Conservation (phyloP, 2,329 filamentous ascomycete species). For the Lachnellula subtilissima region DNA sequence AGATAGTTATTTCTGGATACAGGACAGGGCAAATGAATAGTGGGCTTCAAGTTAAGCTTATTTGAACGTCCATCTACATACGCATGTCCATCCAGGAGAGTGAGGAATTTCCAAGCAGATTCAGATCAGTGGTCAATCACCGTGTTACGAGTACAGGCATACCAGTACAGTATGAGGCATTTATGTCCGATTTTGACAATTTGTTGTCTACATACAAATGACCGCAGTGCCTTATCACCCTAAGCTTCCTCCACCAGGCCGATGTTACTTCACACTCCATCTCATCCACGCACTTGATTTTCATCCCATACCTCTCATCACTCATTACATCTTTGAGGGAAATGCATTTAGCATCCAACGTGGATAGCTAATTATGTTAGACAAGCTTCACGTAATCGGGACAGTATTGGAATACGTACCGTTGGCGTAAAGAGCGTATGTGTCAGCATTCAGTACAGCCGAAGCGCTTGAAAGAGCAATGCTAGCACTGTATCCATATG, state of each 20-base stretch:
- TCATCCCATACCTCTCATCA: too few species aligned
- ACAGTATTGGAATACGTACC: constrained; percentile 32
- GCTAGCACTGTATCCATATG: constrained; percentile 50
- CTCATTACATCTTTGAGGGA: too few species aligned
- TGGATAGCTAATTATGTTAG: constrained; percentile 6
- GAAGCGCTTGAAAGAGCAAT: constrained; percentile 41
- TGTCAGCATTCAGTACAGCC: constrained; percentile 62
- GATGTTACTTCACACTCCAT: too few species aligned
- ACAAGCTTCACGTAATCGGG: not conserved
- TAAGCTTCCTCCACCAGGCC: too few species aligned
- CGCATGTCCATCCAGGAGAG: not conserved
- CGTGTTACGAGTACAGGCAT: too few species aligned
- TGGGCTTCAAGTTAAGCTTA: not conserved
- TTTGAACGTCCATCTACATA: not conserved
- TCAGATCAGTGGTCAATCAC: too few species aligned
- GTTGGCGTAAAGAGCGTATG: constrained; percentile 51
- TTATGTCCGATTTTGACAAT: too few species aligned
- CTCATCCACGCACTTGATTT: too few species aligned
- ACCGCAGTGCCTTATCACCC: too few species aligned
- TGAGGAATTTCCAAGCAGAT: too few species aligned
- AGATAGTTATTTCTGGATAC: not conserved
- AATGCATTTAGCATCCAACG: constrained; percentile 5
- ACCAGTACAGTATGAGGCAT: too few species aligned
- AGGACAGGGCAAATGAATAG: not conserved
- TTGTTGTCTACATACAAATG: too few species aligned